Base-by-base conservation (phyloP, 1,139 yeast species). In the Debaryomycetaceae sp. region DNA sequence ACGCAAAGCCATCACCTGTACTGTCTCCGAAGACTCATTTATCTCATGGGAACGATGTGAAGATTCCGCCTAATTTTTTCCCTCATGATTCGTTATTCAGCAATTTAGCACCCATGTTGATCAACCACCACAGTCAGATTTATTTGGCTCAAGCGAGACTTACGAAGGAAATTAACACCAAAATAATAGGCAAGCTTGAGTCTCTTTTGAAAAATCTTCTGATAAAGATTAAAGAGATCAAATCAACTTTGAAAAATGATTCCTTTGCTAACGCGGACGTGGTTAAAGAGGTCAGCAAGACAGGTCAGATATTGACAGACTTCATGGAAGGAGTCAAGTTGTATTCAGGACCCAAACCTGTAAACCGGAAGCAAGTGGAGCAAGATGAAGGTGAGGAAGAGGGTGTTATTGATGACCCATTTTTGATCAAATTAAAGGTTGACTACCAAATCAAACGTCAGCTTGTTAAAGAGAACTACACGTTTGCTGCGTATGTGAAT, bases 11-110 rank as follows among this genome's bases (percentile, higher is more conserved):
- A 7, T 11, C 37, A 5, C 33, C 29, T 5, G 19, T 11, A n/a
- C 28, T 8, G 2, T 22, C 26, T 11, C 33, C 22, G 17, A 13
- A 22, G 38, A 18, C 17, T 5, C n/a, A 30, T 7, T 24, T 29
- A 4, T 19, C 37, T 28, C 36, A 39, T 28, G 30, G 30, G 19
- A 50, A 50, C 35, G 73, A 70, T 24, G 63, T 71, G 36, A 53
- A 52, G 39, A 63, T 71, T 37, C 75, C 76, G 11, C 73, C 77
- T 11, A 63, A 73, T 5, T 80, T 78, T 47, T 62, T 75, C 49
- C 75, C 77, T 1, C 59, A 59, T 2, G 55, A 65, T 43, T 63
- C 73, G 1, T 43, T 67, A 32, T 64, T 65, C 50, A 61, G 58
- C 35, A 63, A 60, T 38, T 50, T 68, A 33, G 65, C 74, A 7